Evolutionary conservation across 352 stramenopile species (phyloP), one percentile per base, ranked within the genome.

Genomic region (Peronospora destructor): DNA sequence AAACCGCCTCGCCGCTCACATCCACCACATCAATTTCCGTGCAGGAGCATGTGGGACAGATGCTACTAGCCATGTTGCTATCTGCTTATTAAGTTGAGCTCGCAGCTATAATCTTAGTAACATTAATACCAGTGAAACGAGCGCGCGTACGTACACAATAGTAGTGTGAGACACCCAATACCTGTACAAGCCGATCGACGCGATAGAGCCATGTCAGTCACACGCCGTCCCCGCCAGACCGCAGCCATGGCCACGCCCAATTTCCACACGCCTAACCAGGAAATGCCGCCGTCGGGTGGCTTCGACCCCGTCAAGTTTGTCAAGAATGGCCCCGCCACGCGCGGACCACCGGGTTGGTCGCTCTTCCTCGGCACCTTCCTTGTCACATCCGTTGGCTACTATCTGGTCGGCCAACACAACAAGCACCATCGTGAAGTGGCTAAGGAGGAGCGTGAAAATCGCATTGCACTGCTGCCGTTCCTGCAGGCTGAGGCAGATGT

Each of bases 401-500:
- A 86, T 63, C 45, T 83, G 25, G 72, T 92, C 8, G 82, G 82
- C 35, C 75, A 92, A 59, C 64, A 81, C 60, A 92, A 92, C 75
- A 66, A 88, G 53, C 49, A 72, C 43, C 65, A 76, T 51, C 82
- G 82, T 35, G 71, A 74, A 43, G 45, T 89, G 38, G 61, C 64
- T 33, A 63, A 65, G 30, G 90, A 97, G 54, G 83, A 97, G 74
- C 91, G 93, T 45, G 85, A 97, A 72, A 85, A 89, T 39, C 83
- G 89, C 45, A 95, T 97, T 56, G 73, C 89, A 13, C 78, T 98
- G 59, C 74, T 95, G 39, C 90, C 93, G 13, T 89, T 97, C 62
- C 74, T 98, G 45, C 95, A 98, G 66, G 94, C 94, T 12, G 95
- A 98, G 64, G 85, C 91, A n/a, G 95, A 98, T 71, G 83, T 89